These are phyloP conservation scores for Podospora pseudocomata DNA, from an alignment of 495 filamentous ascomycete genomes.

Conservation along the genomic window DNA sequence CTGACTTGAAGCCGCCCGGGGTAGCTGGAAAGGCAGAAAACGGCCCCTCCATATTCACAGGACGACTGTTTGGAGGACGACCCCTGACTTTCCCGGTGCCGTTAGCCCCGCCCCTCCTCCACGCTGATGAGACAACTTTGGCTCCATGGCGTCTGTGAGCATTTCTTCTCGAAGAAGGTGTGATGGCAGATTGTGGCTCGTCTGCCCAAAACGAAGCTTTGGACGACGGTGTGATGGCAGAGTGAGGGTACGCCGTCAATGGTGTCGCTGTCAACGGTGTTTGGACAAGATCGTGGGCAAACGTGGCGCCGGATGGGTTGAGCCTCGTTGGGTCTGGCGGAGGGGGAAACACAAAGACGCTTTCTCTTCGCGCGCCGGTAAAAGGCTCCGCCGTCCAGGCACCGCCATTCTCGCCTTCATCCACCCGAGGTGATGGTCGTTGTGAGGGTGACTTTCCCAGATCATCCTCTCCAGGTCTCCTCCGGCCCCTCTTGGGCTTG, in stretches of 20 bases:
- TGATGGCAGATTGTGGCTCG: slow-evolving; percentile 19
- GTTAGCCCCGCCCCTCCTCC: slow-evolving; percentile 67
- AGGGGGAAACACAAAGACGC: slow-evolving; percentile 36
- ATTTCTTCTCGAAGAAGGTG: slow-evolving; percentile 24
- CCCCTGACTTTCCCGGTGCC: slow-evolving; percentile 75
- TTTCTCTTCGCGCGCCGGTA: slow-evolving; percentile 32
- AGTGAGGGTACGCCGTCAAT: slow-evolving; percentile 31
- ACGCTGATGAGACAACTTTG: slow-evolving; percentile 87
- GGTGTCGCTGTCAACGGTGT: slow-evolving; percentile 53
- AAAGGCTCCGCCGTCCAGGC: slow-evolving; percentile 50
- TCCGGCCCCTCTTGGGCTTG: slow-evolving; percentile 82
- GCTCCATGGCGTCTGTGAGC: slow-evolving; percentile 78
- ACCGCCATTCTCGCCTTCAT: slow-evolving; percentile 51
- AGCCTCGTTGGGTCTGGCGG: slow-evolving; percentile 28
- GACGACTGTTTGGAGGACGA: slow-evolving; percentile 75
- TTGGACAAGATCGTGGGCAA: slow-evolving; percentile 36
- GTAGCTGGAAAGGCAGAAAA: slow-evolving; percentile 74
- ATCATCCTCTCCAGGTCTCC: slow-evolving; percentile 75
- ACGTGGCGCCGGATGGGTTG: slow-evolving; percentile 18
- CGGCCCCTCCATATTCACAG: slow-evolving; percentile 62
- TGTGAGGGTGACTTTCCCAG: slow-evolving; percentile 55
- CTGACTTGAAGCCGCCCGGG: slow-evolving; percentile 26
- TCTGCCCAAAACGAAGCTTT: slow-evolving; percentile 7
- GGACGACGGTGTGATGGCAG: slow-evolving; percentile 26
- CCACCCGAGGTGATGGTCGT: slow-evolving; percentile 63